Evolutionary conservation across 1,284 basidiomycete species (phyloP).

Genomic region (Dichomitus squalens): DNA sequence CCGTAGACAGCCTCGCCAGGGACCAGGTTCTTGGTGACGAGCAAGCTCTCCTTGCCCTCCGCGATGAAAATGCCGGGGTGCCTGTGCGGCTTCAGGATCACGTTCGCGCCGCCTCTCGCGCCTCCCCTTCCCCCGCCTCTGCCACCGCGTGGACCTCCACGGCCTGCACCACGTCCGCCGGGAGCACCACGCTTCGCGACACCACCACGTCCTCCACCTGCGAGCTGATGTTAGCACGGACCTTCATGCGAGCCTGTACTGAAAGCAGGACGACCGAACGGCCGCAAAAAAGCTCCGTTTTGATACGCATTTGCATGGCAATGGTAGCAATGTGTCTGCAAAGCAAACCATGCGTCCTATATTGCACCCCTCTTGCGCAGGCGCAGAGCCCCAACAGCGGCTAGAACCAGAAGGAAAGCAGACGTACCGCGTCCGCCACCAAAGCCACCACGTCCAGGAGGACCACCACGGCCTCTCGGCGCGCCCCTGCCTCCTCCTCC

Average conservation of each 20-base stretch:
- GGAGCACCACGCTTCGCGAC: slow-evolving; percentile 38
- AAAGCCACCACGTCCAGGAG: slow-evolving; percentile 32
- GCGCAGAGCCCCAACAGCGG: too few relatives aligned
- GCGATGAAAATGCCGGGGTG: slow-evolving; percentile 95
- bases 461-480: slow-evolving; percentile 26
- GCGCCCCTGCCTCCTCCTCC: slow-evolving; percentile 30
- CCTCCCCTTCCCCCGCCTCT: slow-evolving; percentile 56
- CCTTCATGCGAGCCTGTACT: too few relatives aligned
- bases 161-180: slow-evolving; percentile 32
- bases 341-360: too few relatives aligned
- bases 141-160: slow-evolving; percentile 48
- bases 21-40: slow-evolving; percentile 97
- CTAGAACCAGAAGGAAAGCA: background rate
- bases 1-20: slow-evolving; percentile 99
- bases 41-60: slow-evolving; percentile 94
- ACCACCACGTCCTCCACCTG: slow-evolving; percentile 42
- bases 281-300: too few relatives aligned
- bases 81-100: slow-evolving; percentile 94
- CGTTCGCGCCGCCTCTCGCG: slow-evolving; percentile 81
- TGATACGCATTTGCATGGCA: too few relatives aligned
- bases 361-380: too few relatives aligned
- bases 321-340: too few relatives aligned
- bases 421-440: slow-evolving; percentile 20
- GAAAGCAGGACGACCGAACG: too few relatives aligned
- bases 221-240: background rate